These are phyloP conservation scores for Aureobasidium vineae DNA, from an alignment of 2,329 filamentous ascomycete genomes.

Conservation along the genomic window DNA sequence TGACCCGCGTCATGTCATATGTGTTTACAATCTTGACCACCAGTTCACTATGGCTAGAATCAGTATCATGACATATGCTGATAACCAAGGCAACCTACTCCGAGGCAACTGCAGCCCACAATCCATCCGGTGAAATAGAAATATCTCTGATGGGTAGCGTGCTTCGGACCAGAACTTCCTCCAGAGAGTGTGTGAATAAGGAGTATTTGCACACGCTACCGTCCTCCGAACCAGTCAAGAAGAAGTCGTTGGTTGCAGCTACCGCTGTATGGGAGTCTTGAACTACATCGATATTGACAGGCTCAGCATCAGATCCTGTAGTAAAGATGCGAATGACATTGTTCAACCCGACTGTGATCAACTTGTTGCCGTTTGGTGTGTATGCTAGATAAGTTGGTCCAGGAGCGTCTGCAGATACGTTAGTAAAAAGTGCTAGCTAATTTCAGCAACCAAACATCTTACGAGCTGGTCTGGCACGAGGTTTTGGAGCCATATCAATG, in stretches of 20 bases:
- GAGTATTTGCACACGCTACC: conserved; percentile 94
- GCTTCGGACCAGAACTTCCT: conserved; percentile 77
- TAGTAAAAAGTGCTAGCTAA: neutral
- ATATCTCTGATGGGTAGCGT: conserved; percentile 86
- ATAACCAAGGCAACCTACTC: conserved; percentile 56
- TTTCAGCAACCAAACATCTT: conserved; percentile 32
- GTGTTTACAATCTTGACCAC: conserved; percentile 86
- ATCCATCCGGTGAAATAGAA: conserved; percentile 72
- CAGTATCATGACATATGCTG: conserved; percentile 28
- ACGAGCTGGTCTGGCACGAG: conserved; percentile 63
- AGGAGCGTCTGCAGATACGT: conserved; percentile 62
- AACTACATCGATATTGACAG: conserved; percentile 85
- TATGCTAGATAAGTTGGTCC: conserved; percentile 86
- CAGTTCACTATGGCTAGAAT: conserved; percentile 60
- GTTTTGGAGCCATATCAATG: conserved; percentile 43
- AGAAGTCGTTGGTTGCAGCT: conserved; percentile 73
- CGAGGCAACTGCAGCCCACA: conserved; percentile 94
- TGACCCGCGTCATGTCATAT: conserved; percentile 71
- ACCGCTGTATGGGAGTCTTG: conserved; percentile 82
- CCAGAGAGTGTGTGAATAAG: conserved; percentile 69
- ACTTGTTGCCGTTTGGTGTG: conserved; percentile 79
- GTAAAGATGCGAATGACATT: conserved; percentile 91
- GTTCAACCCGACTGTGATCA: conserved; percentile 91
- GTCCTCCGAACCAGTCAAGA: conserved; percentile 88
- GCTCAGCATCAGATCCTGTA: conserved; percentile 88